These are phyloP conservation scores for Anthostomella pinea DNA, from an alignment of 2,329 filamentous ascomycete genomes.

Conservation along the genomic window DNA sequence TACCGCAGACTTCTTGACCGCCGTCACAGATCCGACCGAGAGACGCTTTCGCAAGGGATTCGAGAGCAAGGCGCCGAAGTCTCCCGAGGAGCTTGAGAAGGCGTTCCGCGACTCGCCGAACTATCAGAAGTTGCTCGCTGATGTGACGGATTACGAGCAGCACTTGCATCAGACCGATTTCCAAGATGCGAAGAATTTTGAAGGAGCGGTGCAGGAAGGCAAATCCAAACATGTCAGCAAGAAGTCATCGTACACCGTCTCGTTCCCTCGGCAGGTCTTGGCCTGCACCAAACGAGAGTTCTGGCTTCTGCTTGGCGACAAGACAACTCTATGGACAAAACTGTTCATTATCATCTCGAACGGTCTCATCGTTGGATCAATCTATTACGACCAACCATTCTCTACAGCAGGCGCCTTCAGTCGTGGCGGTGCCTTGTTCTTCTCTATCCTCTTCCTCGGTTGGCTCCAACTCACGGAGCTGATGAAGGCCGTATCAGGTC, in stretches of 20 bases:
- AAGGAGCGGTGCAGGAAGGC: constrained; percentile 60
- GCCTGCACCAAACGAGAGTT: constrained; percentile 70
- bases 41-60: constrained; percentile 64
- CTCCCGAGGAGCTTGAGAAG: constrained; percentile 61
- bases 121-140: constrained; percentile 58
- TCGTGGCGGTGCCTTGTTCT: constrained; percentile 48
- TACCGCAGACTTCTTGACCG: constrained; percentile 75
- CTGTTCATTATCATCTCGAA: constrained; percentile 75
- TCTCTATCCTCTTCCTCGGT: constrained; percentile 51
- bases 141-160: constrained; percentile 51
- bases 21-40: constrained; percentile 70
- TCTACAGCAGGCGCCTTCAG: constrained; percentile 63
- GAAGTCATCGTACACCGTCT: constrained; percentile 74
- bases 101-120: constrained; percentile 63
- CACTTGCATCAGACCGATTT: constrained; percentile 51
- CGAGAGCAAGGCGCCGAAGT: constrained; percentile 66
- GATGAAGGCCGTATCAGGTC: constrained; percentile 71
- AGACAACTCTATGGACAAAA: constrained; percentile 72
- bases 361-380: constrained; percentile 69
- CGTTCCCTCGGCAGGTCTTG: constrained; percentile 67
- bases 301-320: constrained; percentile 75
- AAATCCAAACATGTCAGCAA: constrained; percentile 67
- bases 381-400: constrained; percentile 67
- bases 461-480: constrained; percentile 75
- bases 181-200: constrained; percentile 62